Conservation (phyloP, 306 rosid genomes). For the Cyamopsis tetragonoloba region DNA sequence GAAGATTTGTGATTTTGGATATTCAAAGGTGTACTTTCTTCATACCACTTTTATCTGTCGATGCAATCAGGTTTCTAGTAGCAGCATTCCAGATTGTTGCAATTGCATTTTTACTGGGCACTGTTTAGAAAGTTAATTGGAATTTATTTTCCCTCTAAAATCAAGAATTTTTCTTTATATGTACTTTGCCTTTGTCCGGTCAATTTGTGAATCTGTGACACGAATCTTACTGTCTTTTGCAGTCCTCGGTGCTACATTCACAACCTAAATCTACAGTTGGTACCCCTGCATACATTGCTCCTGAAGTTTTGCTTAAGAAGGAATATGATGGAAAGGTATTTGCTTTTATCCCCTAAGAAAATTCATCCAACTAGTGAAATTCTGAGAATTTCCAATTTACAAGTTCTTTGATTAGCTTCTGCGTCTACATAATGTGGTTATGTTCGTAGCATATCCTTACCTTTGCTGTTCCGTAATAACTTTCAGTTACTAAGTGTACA, state of each 20-base stretch:
- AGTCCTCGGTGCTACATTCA: constrained; percentile 93
- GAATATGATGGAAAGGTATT: constrained; percentile 97
- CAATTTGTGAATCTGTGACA: constrained; percentile 14
- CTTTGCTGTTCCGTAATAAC: neutral
- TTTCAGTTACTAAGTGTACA: neutral
- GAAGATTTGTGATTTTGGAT: constrained; percentile 93
- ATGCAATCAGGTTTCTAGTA: neutral
- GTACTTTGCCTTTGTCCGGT: neutral
- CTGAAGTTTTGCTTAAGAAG: constrained; percentile 88
- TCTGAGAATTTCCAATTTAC: neutral
- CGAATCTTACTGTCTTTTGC: constrained; percentile 33
- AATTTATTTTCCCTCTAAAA: neutral
- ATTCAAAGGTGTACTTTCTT: constrained; percentile 67
- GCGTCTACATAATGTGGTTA: neutral
- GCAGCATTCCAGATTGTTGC: neutral
- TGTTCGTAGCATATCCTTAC: neutral
- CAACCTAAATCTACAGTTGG: constrained; percentile 99
- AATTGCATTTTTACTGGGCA: neutral
- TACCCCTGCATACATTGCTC: constrained; percentile 97
- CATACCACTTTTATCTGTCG: neutral
- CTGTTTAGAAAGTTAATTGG: neutral
- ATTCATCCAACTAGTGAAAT: neutral
- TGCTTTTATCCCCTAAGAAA: constrained; percentile 11
- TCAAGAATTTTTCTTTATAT: neutral
- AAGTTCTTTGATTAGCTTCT: neutral